A percentile compares a stretch with the other conserved stretches of the same genome.
These are phyloP conservation scores for Inonotus hispidus DNA, from an alignment of 1,284 basidiomycete species.

Conservation along the genomic window DNA sequence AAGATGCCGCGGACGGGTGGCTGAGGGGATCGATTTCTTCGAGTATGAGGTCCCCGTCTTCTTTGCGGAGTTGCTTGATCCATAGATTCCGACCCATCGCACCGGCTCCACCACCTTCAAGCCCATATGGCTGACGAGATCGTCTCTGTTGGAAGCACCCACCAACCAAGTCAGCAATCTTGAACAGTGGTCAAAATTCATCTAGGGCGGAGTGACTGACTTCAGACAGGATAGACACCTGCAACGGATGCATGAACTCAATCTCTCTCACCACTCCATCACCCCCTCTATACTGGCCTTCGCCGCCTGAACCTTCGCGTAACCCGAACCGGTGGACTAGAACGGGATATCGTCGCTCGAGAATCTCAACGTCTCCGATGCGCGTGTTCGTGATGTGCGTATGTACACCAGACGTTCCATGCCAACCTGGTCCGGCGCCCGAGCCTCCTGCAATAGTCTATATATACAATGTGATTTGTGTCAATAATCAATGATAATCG, in stretches of 20 bases:
- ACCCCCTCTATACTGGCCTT: slow-evolving; percentile 77
- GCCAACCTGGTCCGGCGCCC: slow-evolving; percentile 87
- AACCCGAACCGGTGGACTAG: slow-evolving; percentile 81
- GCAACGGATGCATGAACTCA: slow-evolving; percentile 82
- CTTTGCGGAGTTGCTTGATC: slow-evolving; percentile 71
- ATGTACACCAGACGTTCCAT: slow-evolving; percentile 84
- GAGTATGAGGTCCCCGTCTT: slow-evolving; percentile 58
- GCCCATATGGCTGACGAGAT: slow-evolving; percentile 85
- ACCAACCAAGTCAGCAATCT: not conserved
- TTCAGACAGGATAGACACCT: slow-evolving; percentile 85
- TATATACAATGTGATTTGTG: not conserved
- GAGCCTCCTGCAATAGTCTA: slow-evolving; percentile 92
- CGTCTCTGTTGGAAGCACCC: slow-evolving; percentile 50
- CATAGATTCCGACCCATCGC: slow-evolving; percentile 82
- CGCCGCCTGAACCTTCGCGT: slow-evolving; percentile 72
- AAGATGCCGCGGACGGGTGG: not conserved
- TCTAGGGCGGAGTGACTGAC: too few species aligned
- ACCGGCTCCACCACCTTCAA: slow-evolving; percentile 81
- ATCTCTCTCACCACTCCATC: slow-evolving; percentile 87
- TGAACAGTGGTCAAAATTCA: too few species aligned
- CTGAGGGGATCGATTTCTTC: slow-evolving; percentile 24
- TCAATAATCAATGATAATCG: too few species aligned
- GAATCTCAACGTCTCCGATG: slow-evolving; percentile 89
- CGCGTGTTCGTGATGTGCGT: slow-evolving; percentile 94
- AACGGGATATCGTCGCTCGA: slow-evolving; percentile 88